Conservation (phyloP, 2,329 filamentous ascomycete genomes). For the Fusarium chlamydosporum region DNA sequence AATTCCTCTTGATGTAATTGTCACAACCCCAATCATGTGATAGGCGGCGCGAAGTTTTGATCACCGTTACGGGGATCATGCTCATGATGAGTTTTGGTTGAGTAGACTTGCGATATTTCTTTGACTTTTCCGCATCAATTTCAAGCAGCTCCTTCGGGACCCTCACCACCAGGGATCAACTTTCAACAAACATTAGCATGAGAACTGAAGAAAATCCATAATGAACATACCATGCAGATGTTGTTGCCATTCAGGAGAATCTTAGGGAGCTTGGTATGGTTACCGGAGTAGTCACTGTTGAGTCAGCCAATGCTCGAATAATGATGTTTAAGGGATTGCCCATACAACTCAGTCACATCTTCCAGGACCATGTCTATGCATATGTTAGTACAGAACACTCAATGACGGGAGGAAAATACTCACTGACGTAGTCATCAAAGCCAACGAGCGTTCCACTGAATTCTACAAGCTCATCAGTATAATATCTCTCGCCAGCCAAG, state of each 20-base stretch:
- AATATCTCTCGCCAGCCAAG: constrained; percentile 1
- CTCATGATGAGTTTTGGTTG: constrained; percentile 10
- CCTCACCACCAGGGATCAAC: constrained; percentile 85
- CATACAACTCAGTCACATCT: constrained; percentile 96
- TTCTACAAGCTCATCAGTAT: constrained; percentile 68
- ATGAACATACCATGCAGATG: constrained; percentile 89
- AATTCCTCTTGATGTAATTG: constrained; percentile 27
- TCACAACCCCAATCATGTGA: constrained; percentile 9
- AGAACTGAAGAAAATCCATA: background rate
- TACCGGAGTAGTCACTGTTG: constrained; percentile 88
- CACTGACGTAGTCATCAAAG: constrained; percentile 99
- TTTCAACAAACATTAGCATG: constrained; percentile 53
- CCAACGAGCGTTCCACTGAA: constrained; percentile 95
- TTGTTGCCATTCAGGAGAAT: constrained; percentile 98
- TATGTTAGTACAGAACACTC: constrained; percentile 38
- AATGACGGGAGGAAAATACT: constrained; percentile 62
- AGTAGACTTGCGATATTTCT: constrained; percentile 16
- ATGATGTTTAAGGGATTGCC: background rate
- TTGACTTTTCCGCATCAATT: constrained; percentile 13
- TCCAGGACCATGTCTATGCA: constrained; percentile 94
- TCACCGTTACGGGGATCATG: background rate
- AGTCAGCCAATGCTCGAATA: constrained; percentile 42
- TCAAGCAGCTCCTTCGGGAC: constrained; percentile 63
- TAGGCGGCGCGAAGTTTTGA: constrained; percentile 2
- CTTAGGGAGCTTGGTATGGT: constrained; percentile 90